Conservation (phyloP, 2,329 filamentous ascomycete species). For the Xylariaceae sp. region DNA sequence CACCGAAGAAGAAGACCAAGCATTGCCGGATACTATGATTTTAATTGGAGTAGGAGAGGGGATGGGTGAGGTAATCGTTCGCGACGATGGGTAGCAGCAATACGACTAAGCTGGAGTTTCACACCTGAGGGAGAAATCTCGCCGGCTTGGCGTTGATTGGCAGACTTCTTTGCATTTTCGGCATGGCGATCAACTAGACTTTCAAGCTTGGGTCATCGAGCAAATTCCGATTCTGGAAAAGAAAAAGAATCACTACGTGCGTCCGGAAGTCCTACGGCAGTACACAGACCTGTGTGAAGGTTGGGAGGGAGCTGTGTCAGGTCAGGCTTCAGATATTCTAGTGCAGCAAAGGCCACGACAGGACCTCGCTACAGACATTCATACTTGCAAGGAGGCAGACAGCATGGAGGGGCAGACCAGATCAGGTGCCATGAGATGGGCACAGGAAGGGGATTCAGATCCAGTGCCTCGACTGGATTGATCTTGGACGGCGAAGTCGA, state of each 20-base stretch:
- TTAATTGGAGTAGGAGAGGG: neutral
- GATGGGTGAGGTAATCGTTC: slow-evolving; percentile 5
- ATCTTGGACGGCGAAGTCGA: too few species aligned
- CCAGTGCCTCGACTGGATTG: too few species aligned
- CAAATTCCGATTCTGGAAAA: slow-evolving; percentile 15
- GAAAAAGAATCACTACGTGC: slow-evolving; percentile 5
- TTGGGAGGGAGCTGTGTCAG: too few species aligned
- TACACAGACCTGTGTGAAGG: too few species aligned
- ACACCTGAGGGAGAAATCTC: slow-evolving; percentile 12
- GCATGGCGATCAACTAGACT: slow-evolving; percentile 19
- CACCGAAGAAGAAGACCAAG: slow-evolving; percentile 70
- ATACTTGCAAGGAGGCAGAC: too few species aligned
- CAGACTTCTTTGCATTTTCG: slow-evolving; percentile 15
- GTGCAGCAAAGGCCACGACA: too few species aligned
- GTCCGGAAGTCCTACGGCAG: too few species aligned
- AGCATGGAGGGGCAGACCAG: too few species aligned
- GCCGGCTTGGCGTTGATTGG: slow-evolving; percentile 5
- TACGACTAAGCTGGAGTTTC: neutral
- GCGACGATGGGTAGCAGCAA: neutral
- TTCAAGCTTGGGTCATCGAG: slow-evolving; percentile 9
- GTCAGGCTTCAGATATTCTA: too few species aligned
- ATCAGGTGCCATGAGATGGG: slow-evolving; percentile 5
- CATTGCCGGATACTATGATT: slow-evolving; percentile 67
- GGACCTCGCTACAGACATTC: too few species aligned
- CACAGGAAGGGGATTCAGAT: neutral